Conservation (phyloP, 2,329 filamentous ascomycete species). For the Dothideomycetes sp. region DNA sequence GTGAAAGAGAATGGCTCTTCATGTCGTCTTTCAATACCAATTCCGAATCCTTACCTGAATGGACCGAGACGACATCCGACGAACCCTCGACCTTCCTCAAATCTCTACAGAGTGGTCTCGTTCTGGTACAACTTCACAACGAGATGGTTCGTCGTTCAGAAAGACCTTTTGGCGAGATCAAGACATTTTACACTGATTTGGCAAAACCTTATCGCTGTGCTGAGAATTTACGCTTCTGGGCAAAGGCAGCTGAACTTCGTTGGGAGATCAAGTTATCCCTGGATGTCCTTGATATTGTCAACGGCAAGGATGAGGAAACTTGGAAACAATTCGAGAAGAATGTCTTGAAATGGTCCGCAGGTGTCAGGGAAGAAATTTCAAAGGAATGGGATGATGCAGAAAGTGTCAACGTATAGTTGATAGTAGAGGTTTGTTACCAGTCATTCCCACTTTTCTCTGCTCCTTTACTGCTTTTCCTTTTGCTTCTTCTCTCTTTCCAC, state of each 20-base stretch:
- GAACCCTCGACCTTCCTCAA: slow-evolving; percentile 63
- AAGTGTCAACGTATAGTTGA: too few species aligned
- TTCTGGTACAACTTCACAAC: slow-evolving; percentile 83
- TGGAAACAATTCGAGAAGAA: slow-evolving; percentile 81
- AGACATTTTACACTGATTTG: slow-evolving; percentile 82
- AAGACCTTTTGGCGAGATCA: slow-evolving; percentile 81
- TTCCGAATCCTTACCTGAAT: slow-evolving; percentile 51
- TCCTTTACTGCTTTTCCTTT: too few species aligned
- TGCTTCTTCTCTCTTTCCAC: too few species aligned
- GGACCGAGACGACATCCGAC: slow-evolving; percentile 49
- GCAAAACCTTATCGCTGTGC: slow-evolving; percentile 88
- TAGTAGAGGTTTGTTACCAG: too few species aligned
- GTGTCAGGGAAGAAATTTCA: slow-evolving; percentile 73
- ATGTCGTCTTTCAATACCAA: slow-evolving; percentile 62
- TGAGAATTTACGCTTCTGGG: slow-evolving; percentile 92
- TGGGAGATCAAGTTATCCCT: slow-evolving; percentile 81
- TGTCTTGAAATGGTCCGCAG: slow-evolving; percentile 71
- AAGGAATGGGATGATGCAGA: slow-evolving; percentile 50
- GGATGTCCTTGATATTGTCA: slow-evolving; percentile 79
- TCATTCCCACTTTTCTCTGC: too few species aligned
- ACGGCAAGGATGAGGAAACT: slow-evolving; percentile 56
- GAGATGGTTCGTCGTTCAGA: slow-evolving; percentile 75
- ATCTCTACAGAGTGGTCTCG: slow-evolving; percentile 66
- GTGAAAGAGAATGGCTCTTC: slow-evolving; percentile 73
- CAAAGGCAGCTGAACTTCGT: slow-evolving; percentile 87